Conservation (phyloP, 1,284 basidiomycete genomes). For the Neolentinus lepideus region DNA sequence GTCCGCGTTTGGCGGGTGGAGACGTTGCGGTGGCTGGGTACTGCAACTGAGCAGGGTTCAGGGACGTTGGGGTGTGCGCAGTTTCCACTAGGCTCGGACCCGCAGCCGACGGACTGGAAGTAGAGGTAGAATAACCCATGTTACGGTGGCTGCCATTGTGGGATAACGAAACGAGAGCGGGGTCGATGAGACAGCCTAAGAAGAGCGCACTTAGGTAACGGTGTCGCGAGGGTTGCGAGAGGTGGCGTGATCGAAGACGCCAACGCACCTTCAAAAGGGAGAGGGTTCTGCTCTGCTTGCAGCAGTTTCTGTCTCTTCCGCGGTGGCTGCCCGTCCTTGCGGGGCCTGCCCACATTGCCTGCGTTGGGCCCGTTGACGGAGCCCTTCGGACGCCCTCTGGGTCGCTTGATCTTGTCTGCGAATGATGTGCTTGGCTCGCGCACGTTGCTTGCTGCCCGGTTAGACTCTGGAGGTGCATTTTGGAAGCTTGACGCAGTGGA, state of each 20-base stretch:
- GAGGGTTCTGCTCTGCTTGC: background rate
- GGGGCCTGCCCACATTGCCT: background rate
- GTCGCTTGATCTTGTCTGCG: background rate
- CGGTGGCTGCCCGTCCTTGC: conserved; percentile 1
- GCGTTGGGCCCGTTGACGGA: background rate
- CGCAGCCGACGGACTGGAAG: too few relatives aligned
- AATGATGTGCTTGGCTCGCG: too few relatives aligned
- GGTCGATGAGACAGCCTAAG: background rate
- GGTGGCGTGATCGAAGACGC: too few relatives aligned
- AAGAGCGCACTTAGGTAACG: background rate
- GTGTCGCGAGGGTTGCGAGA: background rate
- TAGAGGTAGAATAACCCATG: too few relatives aligned
- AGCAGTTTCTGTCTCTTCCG: background rate
- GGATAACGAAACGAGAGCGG: too few relatives aligned
- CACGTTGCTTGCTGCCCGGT: too few relatives aligned
- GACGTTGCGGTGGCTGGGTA: background rate
- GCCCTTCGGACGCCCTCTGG: background rate
- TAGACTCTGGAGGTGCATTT: too few relatives aligned
- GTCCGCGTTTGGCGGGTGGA: background rate
- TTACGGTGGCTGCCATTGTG: too few relatives aligned
- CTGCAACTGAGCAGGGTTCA: too few relatives aligned
- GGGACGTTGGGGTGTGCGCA: too few relatives aligned
- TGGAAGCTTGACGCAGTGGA: too few relatives aligned
- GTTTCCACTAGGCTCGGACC: too few relatives aligned
- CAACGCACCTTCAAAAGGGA: background rate